phyloP scores from a whole-genome alignment of 2,329 filamentous ascomycete species.

The Sordariomycetes sp. region DNA sequence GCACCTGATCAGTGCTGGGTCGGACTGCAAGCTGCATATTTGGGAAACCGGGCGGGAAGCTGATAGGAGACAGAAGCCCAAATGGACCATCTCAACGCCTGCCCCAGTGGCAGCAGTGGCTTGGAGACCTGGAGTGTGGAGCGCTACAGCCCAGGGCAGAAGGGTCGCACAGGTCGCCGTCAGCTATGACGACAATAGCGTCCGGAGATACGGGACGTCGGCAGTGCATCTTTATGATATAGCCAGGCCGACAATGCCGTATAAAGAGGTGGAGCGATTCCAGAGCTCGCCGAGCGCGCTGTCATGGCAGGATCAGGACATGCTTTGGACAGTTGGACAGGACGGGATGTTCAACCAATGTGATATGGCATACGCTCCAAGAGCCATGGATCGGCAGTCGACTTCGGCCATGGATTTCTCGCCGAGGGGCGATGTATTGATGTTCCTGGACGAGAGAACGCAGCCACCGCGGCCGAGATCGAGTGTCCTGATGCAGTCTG shows the following conservation, averaged over 20 bases:
- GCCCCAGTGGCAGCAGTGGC: conserved; percentile 49
- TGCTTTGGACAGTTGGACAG: conserved; percentile 56
- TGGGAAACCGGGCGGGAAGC: conserved; percentile 55
- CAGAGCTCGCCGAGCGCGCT: conserved; percentile 47
- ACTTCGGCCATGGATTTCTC: conserved; percentile 55
- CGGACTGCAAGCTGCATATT: conserved; percentile 52
- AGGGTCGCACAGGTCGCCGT: conserved; percentile 54
- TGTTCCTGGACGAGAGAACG: conserved; percentile 52
- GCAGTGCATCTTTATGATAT: conserved; percentile 60
- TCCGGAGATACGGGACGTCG: conserved; percentile 44
- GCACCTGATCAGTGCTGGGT: conserved; percentile 55
- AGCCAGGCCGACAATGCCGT: conserved; percentile 57
- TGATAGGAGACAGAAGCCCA: conserved; percentile 56
- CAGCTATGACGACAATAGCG: conserved; percentile 48
- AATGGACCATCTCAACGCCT: conserved; percentile 51
- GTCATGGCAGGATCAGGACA: conserved; percentile 55
- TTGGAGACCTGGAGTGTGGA: conserved; percentile 59
- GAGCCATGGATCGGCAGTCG: conserved; percentile 52
- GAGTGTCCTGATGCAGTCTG: conserved; percentile 19
- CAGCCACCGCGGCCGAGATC: conserved; percentile 32
- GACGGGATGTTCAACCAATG: conserved; percentile 56
- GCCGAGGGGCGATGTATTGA: conserved; percentile 46
- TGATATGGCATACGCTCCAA: conserved; percentile 55
- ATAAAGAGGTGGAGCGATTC: conserved; percentile 55
- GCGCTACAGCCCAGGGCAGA: conserved; percentile 50